Conservation (phyloP, 1,284 basidiomycete species). For the Austropuccinia psidii region DNA sequence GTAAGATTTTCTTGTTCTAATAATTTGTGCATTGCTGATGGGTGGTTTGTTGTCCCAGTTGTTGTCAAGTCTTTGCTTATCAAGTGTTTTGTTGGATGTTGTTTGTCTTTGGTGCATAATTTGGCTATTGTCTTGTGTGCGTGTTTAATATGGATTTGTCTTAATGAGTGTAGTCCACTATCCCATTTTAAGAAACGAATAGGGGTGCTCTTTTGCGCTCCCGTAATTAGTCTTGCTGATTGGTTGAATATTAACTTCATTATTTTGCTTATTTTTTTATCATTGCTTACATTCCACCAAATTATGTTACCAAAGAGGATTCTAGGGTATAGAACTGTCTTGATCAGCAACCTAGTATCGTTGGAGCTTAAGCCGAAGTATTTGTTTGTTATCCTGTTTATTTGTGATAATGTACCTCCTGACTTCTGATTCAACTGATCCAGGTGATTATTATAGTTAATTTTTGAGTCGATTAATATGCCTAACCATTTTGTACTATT, state of each 20-base stretch:
- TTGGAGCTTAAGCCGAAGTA: not conserved
- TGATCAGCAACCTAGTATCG: not conserved
- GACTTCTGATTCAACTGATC: not conserved
- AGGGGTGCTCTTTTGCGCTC: not conserved
- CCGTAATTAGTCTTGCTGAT: not conserved
- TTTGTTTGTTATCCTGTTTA: not conserved
- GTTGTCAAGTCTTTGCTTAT: no score
- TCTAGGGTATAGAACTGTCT: not conserved
- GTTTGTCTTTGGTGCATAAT: no score
- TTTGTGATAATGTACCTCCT: not conserved
- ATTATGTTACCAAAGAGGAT: conserved; percentile 12
- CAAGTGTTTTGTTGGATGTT: no score
- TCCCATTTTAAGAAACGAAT: not conserved
- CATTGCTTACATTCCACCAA: not conserved
- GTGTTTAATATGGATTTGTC: not conserved
- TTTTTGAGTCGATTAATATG: not conserved
- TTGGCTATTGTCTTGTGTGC: no score
- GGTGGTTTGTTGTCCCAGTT: no score
- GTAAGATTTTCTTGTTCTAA: no score
- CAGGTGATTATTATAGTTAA: not conserved
- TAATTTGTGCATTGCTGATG: no score
- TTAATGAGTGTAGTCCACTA: not conserved
- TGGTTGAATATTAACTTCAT: not conserved
- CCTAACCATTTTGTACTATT: not conserved
- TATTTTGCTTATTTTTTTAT: not conserved